Evolutionary conservation across 192 early-diverging fungal species (phyloP).

Genomic region (Podila minutissima): DNA sequence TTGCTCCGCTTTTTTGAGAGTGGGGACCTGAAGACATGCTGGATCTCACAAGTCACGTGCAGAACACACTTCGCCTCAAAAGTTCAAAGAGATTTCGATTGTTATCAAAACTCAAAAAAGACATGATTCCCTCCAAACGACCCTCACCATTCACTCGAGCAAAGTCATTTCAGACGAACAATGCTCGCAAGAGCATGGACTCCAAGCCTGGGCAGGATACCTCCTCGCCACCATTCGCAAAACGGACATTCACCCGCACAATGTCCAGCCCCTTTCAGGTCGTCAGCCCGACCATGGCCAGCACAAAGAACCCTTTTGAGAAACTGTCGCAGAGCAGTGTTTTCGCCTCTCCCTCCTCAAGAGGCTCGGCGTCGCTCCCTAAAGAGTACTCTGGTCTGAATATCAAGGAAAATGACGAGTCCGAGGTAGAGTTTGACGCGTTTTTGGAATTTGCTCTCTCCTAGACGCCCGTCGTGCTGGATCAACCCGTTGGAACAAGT

Average conservation of each 20-base stretch:
- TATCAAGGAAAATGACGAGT: neutral
- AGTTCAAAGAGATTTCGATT: too few relatives aligned
- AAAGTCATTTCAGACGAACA: conserved; percentile 3
- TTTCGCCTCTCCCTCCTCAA: neutral
- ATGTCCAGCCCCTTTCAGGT: conserved; percentile 44
- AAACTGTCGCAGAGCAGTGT: conserved; percentile 8
- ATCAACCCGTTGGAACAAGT: too few relatives aligned
- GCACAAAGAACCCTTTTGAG: conserved; percentile 36
- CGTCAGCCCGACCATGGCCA: conserved; percentile 18
- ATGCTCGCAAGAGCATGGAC: neutral
- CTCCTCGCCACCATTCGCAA: conserved; percentile 16
- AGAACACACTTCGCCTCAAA: too few relatives aligned
- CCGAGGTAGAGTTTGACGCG: too few relatives aligned
- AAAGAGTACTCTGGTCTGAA: neutral
- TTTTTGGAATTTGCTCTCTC: too few relatives aligned
- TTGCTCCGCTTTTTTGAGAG: too few relatives aligned
- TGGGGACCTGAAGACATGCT: too few relatives aligned
- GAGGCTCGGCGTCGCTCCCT: neutral
- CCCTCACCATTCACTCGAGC: conserved; percentile 8
- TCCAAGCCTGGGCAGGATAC: neutral
- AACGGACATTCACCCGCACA: conserved; percentile 28
- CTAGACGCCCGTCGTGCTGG: too few relatives aligned
- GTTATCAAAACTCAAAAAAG: too few relatives aligned
- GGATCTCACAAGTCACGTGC: too few relatives aligned
- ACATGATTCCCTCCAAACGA: conserved; percentile 11